Base-by-base conservation (phyloP, 148 eudicot genomes). In the Fagopyrum esculentum region DNA sequence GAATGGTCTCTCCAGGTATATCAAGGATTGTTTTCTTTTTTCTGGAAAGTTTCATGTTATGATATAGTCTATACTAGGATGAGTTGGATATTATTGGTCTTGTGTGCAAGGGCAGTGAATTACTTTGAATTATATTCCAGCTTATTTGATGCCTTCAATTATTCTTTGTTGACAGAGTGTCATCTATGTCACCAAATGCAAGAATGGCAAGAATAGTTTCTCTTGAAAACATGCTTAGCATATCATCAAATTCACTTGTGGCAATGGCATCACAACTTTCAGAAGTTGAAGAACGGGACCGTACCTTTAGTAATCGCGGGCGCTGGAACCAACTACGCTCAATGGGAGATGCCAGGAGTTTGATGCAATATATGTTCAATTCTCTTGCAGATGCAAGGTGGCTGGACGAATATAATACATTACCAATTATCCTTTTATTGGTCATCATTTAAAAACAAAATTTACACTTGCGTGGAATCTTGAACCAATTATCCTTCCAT, bases 201-300 rank as follows among this genome's bases (percentile, higher is more conserved):
- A 88, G 96, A 89, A 92, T 86, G 92, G 86, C 98, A 3, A 87
- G 98, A 88, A 92, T 92, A 82, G 84, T 96, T 73, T 95, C 98
- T 75, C 88, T 95, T 74, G 97, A 95, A 83, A 90, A 81, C 82
- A 95, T 95, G 98, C 82, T 95, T 52, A 84, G 93, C 78, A 87
- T 95, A 68, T 85, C 98, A 70, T 95, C 98, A 72, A 90, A 95
- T 82, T 95, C 98, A 71, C 90, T 95, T 43, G 98, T 95, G 64
- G 83, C 96, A 57, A 95, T 95, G 98, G 98, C 98, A 75, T 95
- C 98, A 79, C 98, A 95, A 82, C 98, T 95, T 76, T 95, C 98
- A 51, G 98, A 95, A 83, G 98, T 97, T 48, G 98, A 95, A 84
- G 98, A 95, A 78, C 81, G 98, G 46, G 98, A 95, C 71, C 98